Evolutionary conservation across 2,329 filamentous ascomycete genomes (phyloP), one percentile per base, ranked within the genome.

Genomic region (Ascochyta pisi): DNA sequence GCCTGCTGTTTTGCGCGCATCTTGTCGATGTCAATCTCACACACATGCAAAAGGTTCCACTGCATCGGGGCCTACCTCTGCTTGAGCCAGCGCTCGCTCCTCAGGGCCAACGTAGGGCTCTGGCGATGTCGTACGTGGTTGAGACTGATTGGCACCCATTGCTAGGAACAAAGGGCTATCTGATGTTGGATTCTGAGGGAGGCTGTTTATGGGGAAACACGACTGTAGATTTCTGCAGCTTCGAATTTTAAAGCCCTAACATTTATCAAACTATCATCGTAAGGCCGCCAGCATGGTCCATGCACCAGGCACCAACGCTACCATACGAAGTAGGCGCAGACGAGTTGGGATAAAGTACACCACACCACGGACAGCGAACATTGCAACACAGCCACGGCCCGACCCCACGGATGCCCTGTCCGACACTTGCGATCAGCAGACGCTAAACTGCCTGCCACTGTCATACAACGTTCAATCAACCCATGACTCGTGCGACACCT

Each of bases 1-100:
- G 62, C 66, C 12, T 69, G 66, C 42, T 72, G 68, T 41, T 68
- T 69, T 19, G 66, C 66, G n/a, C 70, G 68, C 50, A 71, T 70
- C 70, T 74, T 57, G 12, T 16, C 6, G 4, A 7, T 41, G 43
- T 66, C 35, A 65, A 46, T 2, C 22, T 9, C 9, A 6, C 6
- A 6, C 6, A 19, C 6, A 37, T 10, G n/a, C n/a, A 7, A n/a
- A 22, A 16, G 19, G 8, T 37, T 9, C 34, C 19, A 3, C 8
- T 37, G 4, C 10, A 6, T 27, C n/a, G 12, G 37, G n/a, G 29
- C 42, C 38, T 60, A 69, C 70, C 49, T 73, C 70, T 12, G 61
- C 66, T 51, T 68, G 65, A 26, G 57, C 43, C 24, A 61, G 45
- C 2, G 60, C 64, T 27, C 63, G 57, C 56, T 70, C 67, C 37